Conservation (phyloP, 2,329 filamentous ascomycete species). For the Magnaporthiopsis rhizophila region DNA sequence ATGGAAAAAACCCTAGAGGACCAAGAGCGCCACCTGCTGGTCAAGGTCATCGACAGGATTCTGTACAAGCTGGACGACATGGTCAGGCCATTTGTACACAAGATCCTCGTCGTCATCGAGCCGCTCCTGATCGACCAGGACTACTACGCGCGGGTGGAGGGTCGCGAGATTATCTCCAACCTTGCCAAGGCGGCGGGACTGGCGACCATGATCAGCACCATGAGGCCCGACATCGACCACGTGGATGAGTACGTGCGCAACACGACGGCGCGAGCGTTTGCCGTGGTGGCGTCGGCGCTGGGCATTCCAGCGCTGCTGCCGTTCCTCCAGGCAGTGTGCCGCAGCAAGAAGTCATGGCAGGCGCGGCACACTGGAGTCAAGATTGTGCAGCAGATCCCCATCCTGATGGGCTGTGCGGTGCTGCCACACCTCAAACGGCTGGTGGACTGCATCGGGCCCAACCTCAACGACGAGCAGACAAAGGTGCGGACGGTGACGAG, state of each 20-base stretch:
- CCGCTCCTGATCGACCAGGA: conserved; percentile 99
- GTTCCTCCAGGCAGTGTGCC: conserved; percentile 90
- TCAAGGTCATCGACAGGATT: conserved; percentile 98
- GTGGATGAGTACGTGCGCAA: conserved; percentile 98
- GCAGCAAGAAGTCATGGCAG: conserved; percentile 99
- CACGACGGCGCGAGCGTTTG: conserved; percentile 93
- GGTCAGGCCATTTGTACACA: conserved; percentile 93
- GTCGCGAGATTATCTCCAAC: conserved; percentile 97
- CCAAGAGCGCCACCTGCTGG: conserved; percentile 92
- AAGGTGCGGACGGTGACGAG: conserved; percentile 96
- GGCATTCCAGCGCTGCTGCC: conserved; percentile 92
- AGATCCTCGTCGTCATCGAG: conserved; percentile 97
- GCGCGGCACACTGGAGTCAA: conserved; percentile 97
- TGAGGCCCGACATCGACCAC: conserved; percentile 98
- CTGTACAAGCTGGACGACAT: conserved; percentile 97
- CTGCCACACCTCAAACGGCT: conserved; percentile 91
- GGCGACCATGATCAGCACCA: conserved; percentile 98
- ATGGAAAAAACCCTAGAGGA: conserved; percentile 99
- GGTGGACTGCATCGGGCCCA: conserved; percentile 92
- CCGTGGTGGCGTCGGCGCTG: conserved; percentile 90
- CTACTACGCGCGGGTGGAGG: conserved; percentile 97
- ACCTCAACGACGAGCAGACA: conserved; percentile 94
- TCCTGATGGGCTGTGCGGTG: conserved; percentile 96
- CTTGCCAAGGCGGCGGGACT: conserved; percentile 93
- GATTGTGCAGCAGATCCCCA: conserved; percentile 98